A percentile compares a stretch with the other conserved stretches of the same genome.
These are phyloP conservation scores for Microascus cirrosus DNA, from an alignment of 2,329 filamentous ascomycete genomes.

Conservation along the genomic window DNA sequence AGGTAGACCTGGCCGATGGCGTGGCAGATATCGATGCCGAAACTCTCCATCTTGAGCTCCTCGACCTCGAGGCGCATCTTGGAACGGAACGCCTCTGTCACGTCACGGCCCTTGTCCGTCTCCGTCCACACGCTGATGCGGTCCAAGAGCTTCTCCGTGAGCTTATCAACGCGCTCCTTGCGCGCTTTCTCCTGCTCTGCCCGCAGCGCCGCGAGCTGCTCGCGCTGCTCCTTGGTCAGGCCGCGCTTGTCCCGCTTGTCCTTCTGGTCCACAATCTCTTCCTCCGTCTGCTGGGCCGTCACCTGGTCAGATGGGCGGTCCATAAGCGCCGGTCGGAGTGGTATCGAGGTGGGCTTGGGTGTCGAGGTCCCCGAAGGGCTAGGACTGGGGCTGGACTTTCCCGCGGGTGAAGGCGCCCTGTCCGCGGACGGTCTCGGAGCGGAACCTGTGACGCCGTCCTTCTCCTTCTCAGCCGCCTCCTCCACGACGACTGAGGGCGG, in stretches of 20 bases:
- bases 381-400: conserved; percentile 11
- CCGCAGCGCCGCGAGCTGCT: conserved; percentile 82
- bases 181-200: conserved; percentile 72
- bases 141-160: conserved; percentile 77
- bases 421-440: conserved; percentile 20
- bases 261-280: conserved; percentile 31
- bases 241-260: conserved; percentile 41
- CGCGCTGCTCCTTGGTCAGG: conserved; percentile 82
- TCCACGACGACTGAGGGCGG: conserved; percentile 28
- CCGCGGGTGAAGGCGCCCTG: conserved; percentile 18
- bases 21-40: conserved; percentile 90
- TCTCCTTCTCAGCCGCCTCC: conserved; percentile 11
- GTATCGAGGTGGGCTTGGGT: conserved; percentile 41
- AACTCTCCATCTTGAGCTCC: conserved; percentile 98
- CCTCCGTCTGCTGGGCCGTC: conserved; percentile 55
- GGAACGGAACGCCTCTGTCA: conserved; percentile 82
- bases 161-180: conserved; percentile 78
- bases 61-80: conserved; percentile 93
- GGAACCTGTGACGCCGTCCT: conserved; percentile 12
- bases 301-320: conserved; percentile 68
- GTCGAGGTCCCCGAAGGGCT: conserved; percentile 25
- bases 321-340: conserved; percentile 76
- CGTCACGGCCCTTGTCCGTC: conserved; percentile 78
- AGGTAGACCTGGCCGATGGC: conserved; percentile 88
- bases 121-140: conserved; percentile 93